Evolutionary conservation across 441 rosid species (phyloP), one percentile per base, ranked within the genome.

Genomic region (Jatropha multifida): DNA sequence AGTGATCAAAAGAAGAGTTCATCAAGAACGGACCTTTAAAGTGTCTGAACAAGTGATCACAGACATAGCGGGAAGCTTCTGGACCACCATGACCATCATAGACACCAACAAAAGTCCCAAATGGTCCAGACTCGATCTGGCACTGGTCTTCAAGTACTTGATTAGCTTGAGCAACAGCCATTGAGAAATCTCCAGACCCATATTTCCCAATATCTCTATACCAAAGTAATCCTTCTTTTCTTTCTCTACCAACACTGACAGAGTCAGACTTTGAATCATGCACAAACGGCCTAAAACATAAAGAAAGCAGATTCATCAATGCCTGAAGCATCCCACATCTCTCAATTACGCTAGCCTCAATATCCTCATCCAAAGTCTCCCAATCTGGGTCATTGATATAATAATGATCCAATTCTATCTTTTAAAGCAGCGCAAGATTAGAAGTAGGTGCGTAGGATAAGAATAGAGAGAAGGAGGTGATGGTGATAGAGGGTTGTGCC

Each of bases 81-180:
- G 96, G 95, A 46, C 97, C 97, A 26, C 97, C 97, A 72, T 94
- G 98, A 18, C 97, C 98, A 71, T 94, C 97, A 72, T 92, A 94
- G 64, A 94, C 88, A 18, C 96, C 97, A n/a, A 94, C 91, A 73
- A 94, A 92, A 41, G 97, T 94, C 17, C 98, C 98, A 46, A 91
- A 90, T 37, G 82, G 86, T 2, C 98, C 98, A 46, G 94, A 92
- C 84, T 94, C 98, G 81, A 92, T 83, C 89, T 90, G 96, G 87
- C 93, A 80, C 75, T 91, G 97, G 67, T 94, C 97, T 73, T 94
- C 97, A 3, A 92, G 87, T 14, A 90, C 93, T 78, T 85, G 95
- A 78, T 92, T 94, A 37, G 95, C 98, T 81, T 94, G 97, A 42
- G 92, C 85, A 60, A 91, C 90, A 8, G 98, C 97, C 95, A 94